These are phyloP conservation scores for Neoconidiobolus thromboides DNA, from an alignment of 371 early-diverging fungal genomes.

Conservation along the genomic window DNA sequence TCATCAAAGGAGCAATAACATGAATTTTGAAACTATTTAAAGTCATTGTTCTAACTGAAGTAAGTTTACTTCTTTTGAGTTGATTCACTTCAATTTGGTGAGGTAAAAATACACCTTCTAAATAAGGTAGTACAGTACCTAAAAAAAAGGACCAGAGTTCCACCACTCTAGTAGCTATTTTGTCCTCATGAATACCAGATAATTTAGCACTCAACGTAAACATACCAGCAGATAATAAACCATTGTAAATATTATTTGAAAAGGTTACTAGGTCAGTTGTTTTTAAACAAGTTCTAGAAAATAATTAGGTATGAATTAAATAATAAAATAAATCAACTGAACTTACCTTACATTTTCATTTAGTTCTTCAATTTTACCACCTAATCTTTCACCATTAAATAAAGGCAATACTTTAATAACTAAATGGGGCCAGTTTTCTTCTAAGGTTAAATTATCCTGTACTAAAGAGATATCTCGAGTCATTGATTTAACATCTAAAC, in stretches of 20 bases:
- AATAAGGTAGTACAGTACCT: constrained; percentile 62
- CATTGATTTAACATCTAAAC: constrained; percentile 40
- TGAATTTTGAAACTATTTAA: constrained; percentile 46
- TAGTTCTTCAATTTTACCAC: constrained; percentile 60
- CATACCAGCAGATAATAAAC: constrained; percentile 46
- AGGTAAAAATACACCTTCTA: constrained; percentile 73
- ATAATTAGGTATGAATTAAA: neutral
- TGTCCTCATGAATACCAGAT: constrained; percentile 47
- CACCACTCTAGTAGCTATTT: constrained; percentile 42
- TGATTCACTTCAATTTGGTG: constrained; percentile 27
- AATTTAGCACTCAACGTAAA: constrained; percentile 49
- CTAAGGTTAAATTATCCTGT: constrained; percentile 14
- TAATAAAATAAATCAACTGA: neutral
- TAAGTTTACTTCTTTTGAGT: constrained; percentile 6
- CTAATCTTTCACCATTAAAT: constrained; percentile 70
- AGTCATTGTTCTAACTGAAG: constrained; percentile 33
- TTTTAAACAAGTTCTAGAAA: constrained; percentile 28
- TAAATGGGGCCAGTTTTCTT: constrained; percentile 51
- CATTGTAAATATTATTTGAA: constrained; percentile 28
- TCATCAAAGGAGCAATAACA: constrained; percentile 41
- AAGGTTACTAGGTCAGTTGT: constrained; percentile 26
- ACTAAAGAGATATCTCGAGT: constrained; percentile 24
- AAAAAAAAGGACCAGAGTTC: constrained; percentile 75
- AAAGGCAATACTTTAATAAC: constrained; percentile 56
- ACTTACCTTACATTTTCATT: constrained; percentile 53